A percentile compares a stretch with the other conserved stretches of the same genome.
phyloP scores from a whole-genome alignment of 2,329 filamentous ascomycete species.

The Kalaharituber pfeilii region DNA sequence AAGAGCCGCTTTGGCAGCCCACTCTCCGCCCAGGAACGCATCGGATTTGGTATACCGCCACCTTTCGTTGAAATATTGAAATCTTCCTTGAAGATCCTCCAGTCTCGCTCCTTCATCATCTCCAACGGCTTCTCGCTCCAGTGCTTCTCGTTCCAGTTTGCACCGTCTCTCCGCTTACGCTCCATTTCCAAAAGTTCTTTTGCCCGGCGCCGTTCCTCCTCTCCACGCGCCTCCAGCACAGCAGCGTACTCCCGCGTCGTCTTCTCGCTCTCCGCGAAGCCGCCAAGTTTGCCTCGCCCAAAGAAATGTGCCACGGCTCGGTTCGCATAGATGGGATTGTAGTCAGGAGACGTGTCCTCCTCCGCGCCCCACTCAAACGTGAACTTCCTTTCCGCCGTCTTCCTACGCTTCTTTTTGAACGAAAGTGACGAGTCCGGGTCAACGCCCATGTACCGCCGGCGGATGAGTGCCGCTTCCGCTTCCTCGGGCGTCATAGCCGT shows the following conservation, averaged over 20 bases:
- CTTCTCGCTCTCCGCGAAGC: slow-evolving; percentile 35
- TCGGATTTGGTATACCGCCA: slow-evolving; percentile 79
- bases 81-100: slow-evolving; percentile 99
- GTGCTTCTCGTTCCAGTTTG: slow-evolving; percentile 70
- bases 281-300: slow-evolving; percentile 48
- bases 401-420: slow-evolving; percentile 83
- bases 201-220: slow-evolving; percentile 55
- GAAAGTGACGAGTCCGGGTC: slow-evolving; percentile 71
- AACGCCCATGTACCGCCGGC: slow-evolving; percentile 77
- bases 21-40: slow-evolving; percentile 87
- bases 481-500: slow-evolving; percentile 25
- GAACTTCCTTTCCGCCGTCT: slow-evolving; percentile 91
- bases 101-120: slow-evolving; percentile 93
- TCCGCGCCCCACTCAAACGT: slow-evolving; percentile 96
- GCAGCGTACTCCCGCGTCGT: slow-evolving; percentile 44
- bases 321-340: slow-evolving; percentile 63
- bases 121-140: slow-evolving; percentile 87
- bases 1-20: slow-evolving; percentile 58
- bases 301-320: slow-evolving; percentile 51
- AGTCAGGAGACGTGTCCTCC: slow-evolving; percentile 74
- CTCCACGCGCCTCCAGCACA: slow-evolving; percentile 57
- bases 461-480: slow-evolving; percentile 55
- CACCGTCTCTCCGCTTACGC: slow-evolving; percentile 50
- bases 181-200: slow-evolving; percentile 73
- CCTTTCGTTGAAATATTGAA: slow-evolving; percentile 84